These are phyloP conservation scores for Cotoneaster glaucophyllus DNA, from an alignment of 306 rosid genomes.

Conservation along the genomic window DNA sequence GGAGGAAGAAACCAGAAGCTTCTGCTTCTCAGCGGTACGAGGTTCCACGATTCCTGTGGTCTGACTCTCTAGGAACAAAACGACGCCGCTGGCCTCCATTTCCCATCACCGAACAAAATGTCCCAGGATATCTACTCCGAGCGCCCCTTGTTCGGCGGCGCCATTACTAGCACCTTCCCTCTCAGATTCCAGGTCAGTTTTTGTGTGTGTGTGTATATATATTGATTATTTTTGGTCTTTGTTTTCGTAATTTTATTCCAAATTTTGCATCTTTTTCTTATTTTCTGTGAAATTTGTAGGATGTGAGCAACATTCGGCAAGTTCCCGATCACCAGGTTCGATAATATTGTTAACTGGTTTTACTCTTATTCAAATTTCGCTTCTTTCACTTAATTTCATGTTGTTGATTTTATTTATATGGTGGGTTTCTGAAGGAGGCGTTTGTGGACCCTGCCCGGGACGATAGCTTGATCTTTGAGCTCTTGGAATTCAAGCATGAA, in stretches of 20 bases:
- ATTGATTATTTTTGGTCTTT: not conserved
- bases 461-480: slow-evolving; percentile 83
- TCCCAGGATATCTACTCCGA: slow-evolving; percentile 31
- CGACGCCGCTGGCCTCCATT: not conserved
- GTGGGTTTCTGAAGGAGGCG: slow-evolving; percentile 45
- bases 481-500: slow-evolving; percentile 58
- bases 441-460: slow-evolving; percentile 69
- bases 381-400: not conserved
- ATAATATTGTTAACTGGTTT: not conserved
- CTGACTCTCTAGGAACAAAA: not conserved
- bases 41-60: not conserved
- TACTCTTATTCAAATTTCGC: not conserved
- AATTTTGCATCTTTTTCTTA: not conserved
- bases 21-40: not conserved
- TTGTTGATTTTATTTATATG: not conserved
- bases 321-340: slow-evolving; percentile 90
- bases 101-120: slow-evolving; percentile 24
- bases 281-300: slow-evolving; percentile 33
- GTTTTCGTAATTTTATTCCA: not conserved
- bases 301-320: slow-evolving; percentile 65
- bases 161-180: slow-evolving; percentile 59
- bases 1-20: not conserved
- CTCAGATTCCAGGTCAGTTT: slow-evolving; percentile 56
- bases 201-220: not conserved
- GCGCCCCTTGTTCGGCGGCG: slow-evolving; percentile 63